Base-by-base conservation (phyloP, 2,329 filamentous ascomycete genomes). In the Fusarium decemcellulare region DNA sequence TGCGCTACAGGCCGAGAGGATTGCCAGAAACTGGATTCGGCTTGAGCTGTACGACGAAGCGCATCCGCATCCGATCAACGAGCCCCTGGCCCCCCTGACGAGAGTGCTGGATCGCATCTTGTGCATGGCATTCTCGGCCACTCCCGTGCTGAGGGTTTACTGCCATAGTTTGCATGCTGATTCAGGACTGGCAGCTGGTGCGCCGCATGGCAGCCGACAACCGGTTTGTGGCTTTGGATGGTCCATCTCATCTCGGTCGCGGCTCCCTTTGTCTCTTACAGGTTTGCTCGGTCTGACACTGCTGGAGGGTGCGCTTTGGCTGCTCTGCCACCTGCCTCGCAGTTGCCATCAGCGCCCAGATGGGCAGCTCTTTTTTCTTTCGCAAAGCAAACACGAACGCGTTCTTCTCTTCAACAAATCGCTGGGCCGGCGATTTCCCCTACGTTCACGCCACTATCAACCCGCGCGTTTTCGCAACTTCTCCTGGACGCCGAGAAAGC, bases 21-120 rank as follows among this genome's bases (percentile, higher is more conserved):
- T 61, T 72, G 70, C 69, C 50, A 62, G 55, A 73, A 66, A 39
- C 54, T 65, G 59, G 48, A 72, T 64, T 62, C 53, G 59, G 57
- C 65, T 68, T 57, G 50, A 66, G 62, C 60, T 62, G 70, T 74
- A 51, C 61, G 37, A 74, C 70, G 72, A 60, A 61, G 61, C 68
- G 72, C 68, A 65, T 47, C 39, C 55, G 51, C 55, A 46, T 61
- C 56, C 48, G 55, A 69, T 39, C 60, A 67, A 47, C 52, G 57
- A 61, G 53, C 61, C 53, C 59, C 59, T 57, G 64, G 56, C 59
- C 63, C 67, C 23, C 66, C 67, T 69, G 67, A 65, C 46, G 67
- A 60, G 59, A 59, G 56, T 72, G 63, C 71, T 64, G 65, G 61
- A 74, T 74, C 69, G 63, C 61, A 70, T 74, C 68, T 72, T 66